Conservation (phyloP, 2,329 filamentous ascomycete species). For the Pseudocercospora pini-densiflorae region DNA sequence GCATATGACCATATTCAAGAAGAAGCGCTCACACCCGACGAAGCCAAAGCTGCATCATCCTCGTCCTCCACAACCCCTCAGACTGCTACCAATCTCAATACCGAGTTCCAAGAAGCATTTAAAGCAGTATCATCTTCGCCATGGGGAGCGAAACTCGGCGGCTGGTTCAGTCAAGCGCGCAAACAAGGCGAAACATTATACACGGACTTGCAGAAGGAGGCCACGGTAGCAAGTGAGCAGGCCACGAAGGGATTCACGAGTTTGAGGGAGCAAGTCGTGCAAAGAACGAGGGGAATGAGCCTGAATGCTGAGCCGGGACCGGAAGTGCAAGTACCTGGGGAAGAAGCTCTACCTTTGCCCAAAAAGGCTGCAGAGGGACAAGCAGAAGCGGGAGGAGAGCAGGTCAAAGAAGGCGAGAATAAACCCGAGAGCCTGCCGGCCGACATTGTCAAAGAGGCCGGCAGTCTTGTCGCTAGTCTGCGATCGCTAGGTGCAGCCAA, state of each 20-base stretch:
- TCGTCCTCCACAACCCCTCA: conserved; percentile 35
- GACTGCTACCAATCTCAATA: conserved; percentile 61
- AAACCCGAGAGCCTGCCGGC: conserved; percentile 52
- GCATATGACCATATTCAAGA: conserved; percentile 97
- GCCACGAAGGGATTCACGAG: conserved; percentile 80
- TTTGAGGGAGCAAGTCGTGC: conserved; percentile 53
- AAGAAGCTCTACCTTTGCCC: conserved; percentile 35
- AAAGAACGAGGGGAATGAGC: conserved; percentile 36
- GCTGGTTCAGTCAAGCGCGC: conserved; percentile 87
- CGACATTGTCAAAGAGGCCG: conserved; percentile 60
- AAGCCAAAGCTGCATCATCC: conserved; percentile 39
- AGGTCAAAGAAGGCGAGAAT: conserved; percentile 28
- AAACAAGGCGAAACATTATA: conserved; percentile 90
- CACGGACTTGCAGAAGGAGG: conserved; percentile 81
- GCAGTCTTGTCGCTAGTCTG: conserved; percentile 75
- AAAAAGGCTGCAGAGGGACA: conserved; percentile 14
- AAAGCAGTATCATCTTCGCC: conserved; percentile 88
- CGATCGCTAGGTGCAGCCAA: conserved; percentile 49
- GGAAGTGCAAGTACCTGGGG: conserved; percentile 30
- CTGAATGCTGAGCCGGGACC: conserved; percentile 29
- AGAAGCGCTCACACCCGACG: conserved; percentile 65
- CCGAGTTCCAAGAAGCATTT: conserved; percentile 93
- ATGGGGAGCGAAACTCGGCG: conserved; percentile 88
- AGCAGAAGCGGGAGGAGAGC: conserved; percentile 11
- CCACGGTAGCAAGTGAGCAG: conserved; percentile 69